Base-by-base conservation (phyloP, 1,139 yeast genomes). In the Zygotorulaspora mrakii region DNA sequence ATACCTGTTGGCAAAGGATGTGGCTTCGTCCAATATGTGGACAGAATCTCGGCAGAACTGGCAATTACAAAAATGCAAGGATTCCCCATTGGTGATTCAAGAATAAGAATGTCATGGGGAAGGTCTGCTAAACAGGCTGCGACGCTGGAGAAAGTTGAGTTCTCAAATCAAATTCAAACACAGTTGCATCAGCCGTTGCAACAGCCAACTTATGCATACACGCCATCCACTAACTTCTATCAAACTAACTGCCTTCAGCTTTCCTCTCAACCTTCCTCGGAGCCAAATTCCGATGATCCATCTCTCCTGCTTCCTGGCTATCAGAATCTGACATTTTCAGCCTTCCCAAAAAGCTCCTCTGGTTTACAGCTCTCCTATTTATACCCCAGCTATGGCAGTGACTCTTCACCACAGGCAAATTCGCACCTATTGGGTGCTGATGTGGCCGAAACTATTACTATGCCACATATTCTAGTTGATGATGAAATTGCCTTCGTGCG, bases 61-160 rank as follows among this genome's bases (percentile, higher is more conserved):
- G 86, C 89, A 2, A 79, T 83, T 43, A 70, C 73, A 14, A 77
- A 78, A 24, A 76, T 82, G 84, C 87, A 82, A 61, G 89, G 89
- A 1, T 81, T 74, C 56, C 74, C 77, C 28, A 77, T 82, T 47
- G 82, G 82, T 14, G 84, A 83, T 12, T 76, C 77, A 50, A 69
- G 84, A 48, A 77, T 82, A 31, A 64, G 87, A 46, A 69, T 82
- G 40, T 76, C 84, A 47, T 83, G 91, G 91, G 89, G 89, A 31
- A 71, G 77, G 50, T 46, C 57, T 64, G 55, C 53, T 2, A 51
- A 43, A 24, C 45, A 44, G 30, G 40, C 48, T 16, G 45, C 43
- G 11, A 16, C 37, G 12, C 39, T 45, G 11, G 39, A 52, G 23
- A 50, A 50, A 31, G 55, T 49, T n/a, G n/a, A n/a, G n/a, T n/a